These are phyloP conservation scores for Flaveria floridana DNA, from an alignment of 140 eudicot genomes.

Conservation along the genomic window DNA sequence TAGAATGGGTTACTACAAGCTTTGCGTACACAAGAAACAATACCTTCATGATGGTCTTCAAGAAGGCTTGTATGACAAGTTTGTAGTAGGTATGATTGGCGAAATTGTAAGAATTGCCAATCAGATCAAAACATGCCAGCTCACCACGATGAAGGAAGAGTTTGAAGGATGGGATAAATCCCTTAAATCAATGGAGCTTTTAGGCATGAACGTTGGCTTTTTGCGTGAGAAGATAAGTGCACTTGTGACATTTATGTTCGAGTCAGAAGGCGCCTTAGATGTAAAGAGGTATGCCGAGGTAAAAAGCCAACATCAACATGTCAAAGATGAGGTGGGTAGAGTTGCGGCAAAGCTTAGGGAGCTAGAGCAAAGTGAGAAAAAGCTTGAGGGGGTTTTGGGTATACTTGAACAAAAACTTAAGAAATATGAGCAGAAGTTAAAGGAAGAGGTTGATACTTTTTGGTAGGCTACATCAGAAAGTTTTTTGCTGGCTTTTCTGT, in stretches of 20 bases:
- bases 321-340: slow-evolving; percentile 39
- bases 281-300: slow-evolving; percentile 41
- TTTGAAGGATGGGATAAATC: slow-evolving; percentile 61
- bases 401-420: slow-evolving; percentile 43
- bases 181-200: slow-evolving; percentile 49
- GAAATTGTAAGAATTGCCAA: slow-evolving; percentile 57
- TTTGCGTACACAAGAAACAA: slow-evolving; percentile 46
- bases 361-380: slow-evolving; percentile 37
- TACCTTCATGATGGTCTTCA: slow-evolving; percentile 54
- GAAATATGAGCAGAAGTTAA: slow-evolving; percentile 43
- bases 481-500: neutral
- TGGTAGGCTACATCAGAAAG: slow-evolving; percentile 37
- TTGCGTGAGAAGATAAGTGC: slow-evolving; percentile 39
- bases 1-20: slow-evolving; percentile 50
- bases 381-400: slow-evolving; percentile 36
- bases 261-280: slow-evolving; percentile 39
- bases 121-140: slow-evolving; percentile 51
- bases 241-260: slow-evolving; percentile 40
- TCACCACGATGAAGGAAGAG: slow-evolving; percentile 45
- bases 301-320: slow-evolving; percentile 24
- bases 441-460: slow-evolving; percentile 52
- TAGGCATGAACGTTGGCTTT: slow-evolving; percentile 73
- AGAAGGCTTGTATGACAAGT: slow-evolving; percentile 41
- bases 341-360: slow-evolving; percentile 47
- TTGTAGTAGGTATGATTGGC: slow-evolving; percentile 61